phyloP scores from a whole-genome alignment of 2,329 filamentous ascomycete species.

The Ophiosphaerella korrae region DNA sequence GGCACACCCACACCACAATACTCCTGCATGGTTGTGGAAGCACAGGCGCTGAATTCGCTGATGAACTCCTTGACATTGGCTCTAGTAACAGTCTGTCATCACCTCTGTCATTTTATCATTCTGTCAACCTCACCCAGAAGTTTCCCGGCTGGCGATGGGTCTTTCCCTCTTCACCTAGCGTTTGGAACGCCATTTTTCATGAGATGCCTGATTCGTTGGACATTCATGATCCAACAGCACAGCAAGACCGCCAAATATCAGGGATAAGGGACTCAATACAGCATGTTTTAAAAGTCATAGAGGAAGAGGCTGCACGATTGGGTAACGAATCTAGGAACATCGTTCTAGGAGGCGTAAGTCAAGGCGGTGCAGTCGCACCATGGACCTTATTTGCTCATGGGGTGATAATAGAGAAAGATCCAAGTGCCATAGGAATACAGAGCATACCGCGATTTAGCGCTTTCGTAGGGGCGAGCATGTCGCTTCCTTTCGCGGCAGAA shows the following conservation, averaged over 20 bases:
- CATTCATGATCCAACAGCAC: constrained; percentile 51
- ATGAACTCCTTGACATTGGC: not conserved
- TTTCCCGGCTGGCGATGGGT: constrained; percentile 58
- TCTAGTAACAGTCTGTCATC: too few relatives aligned
- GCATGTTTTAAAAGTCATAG: constrained; percentile 28
- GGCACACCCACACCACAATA: constrained; percentile 54
- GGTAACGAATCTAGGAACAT: constrained; percentile 11
- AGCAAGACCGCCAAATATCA: constrained; percentile 51
- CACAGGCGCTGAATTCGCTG: constrained; percentile 46
- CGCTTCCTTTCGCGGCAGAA: constrained; percentile 21
- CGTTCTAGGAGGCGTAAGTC: constrained; percentile 23
- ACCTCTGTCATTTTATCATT: constrained; percentile 26
- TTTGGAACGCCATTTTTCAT: constrained; percentile 29
- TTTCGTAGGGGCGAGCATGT: constrained; percentile 23
- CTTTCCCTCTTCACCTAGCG: constrained; percentile 53
- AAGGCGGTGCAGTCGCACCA: constrained; percentile 24
- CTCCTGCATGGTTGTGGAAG: constrained; percentile 55
- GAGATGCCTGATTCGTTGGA: constrained; percentile 58
- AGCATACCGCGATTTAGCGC: constrained; percentile 4
- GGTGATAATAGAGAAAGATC: constrained; percentile 3
- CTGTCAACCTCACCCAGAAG: constrained; percentile 48
- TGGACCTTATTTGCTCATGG: constrained; percentile 18
- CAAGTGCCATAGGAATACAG: too few relatives aligned
- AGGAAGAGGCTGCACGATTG: constrained; percentile 16
- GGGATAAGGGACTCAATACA: constrained; percentile 51